Evolutionary conservation across 2,329 filamentous ascomycete genomes (phyloP).

Genomic region (Sporothrix brunneoviolacea): DNA sequence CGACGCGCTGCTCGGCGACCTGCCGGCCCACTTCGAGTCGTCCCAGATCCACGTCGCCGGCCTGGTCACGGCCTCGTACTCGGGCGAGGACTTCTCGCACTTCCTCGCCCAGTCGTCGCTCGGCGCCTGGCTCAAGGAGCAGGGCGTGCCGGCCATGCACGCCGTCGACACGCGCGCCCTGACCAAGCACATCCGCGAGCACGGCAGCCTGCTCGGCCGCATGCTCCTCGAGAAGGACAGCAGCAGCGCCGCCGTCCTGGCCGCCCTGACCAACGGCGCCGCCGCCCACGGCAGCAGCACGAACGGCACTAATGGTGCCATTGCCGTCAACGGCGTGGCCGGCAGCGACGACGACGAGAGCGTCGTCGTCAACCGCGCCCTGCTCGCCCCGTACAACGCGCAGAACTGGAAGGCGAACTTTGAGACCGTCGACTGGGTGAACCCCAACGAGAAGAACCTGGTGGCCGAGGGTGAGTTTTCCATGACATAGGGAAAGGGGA

Average conservation of each 20-base stretch:
- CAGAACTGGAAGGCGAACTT: constrained; percentile 53
- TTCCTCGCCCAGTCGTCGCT: constrained; percentile 86
- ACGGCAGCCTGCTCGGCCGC: constrained; percentile 93
- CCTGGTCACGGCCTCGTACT: constrained; percentile 83
- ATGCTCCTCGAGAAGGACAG: constrained; percentile 67
- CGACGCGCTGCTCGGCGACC: constrained; percentile 76
- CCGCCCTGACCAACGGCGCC: no score
- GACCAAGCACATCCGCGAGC: constrained; percentile 87
- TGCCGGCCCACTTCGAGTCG: constrained; percentile 91
- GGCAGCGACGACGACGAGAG: not conserved
- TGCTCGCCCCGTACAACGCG: constrained; percentile 30
- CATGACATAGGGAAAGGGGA: no score
- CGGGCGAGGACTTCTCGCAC: constrained; percentile 92
- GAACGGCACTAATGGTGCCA: not conserved
- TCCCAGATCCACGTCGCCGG: constrained; percentile 89
- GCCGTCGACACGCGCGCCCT: constrained; percentile 89
- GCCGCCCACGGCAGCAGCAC: constrained; percentile 25
- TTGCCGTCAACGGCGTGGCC: not conserved
- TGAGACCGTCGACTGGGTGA: constrained; percentile 77
- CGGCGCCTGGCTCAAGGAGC: constrained; percentile 92
- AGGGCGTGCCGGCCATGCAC: constrained; percentile 88
- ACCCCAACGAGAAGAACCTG: constrained; percentile 89
- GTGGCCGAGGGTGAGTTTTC: constrained; percentile 78
- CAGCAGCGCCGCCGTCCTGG: constrained; percentile 24
- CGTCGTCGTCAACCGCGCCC: not conserved